Conservation (phyloP, 2,329 filamentous ascomycete genomes). For the Monosporascus sp. region DNA sequence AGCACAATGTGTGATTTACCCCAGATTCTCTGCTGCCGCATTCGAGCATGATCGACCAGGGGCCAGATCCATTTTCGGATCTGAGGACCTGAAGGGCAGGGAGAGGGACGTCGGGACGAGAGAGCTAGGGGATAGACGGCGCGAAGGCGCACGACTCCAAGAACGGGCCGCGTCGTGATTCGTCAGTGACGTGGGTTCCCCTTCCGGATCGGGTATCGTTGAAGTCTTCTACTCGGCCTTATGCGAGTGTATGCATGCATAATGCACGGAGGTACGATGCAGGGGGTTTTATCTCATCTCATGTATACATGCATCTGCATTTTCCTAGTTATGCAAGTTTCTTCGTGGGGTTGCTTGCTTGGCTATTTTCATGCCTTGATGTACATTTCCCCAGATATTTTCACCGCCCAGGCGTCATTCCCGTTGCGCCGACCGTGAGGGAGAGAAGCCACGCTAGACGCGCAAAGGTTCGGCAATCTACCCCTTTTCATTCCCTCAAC, state of each 20-base stretch:
- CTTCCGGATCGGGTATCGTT: background rate
- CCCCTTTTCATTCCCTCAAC: background rate
- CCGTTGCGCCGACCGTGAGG: background rate
- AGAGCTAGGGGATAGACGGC: constrained; percentile 1
- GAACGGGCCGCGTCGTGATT: background rate
- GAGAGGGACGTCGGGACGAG: background rate
- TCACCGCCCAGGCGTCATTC: no score
- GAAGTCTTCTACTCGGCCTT: background rate
- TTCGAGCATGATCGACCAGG: background rate
- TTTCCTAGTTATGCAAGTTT: no score
- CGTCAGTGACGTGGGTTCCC: background rate
- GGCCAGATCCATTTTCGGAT: constrained; percentile 12
- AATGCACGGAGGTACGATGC: background rate
- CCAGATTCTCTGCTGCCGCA: background rate
- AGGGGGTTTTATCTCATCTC: background rate
- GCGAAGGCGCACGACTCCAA: background rate
- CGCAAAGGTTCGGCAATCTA: background rate
- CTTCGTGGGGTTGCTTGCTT: no score
- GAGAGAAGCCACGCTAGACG: background rate
- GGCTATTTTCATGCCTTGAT: no score
- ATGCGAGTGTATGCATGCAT: background rate
- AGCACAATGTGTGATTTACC: constrained; percentile 9
- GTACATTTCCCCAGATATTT: no score
- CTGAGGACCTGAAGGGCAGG: constrained; percentile 15
- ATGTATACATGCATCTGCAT: background rate